phyloP scores from a whole-genome alignment of 768 basidiomycete genomes.

The Podaxis sp. region DNA sequence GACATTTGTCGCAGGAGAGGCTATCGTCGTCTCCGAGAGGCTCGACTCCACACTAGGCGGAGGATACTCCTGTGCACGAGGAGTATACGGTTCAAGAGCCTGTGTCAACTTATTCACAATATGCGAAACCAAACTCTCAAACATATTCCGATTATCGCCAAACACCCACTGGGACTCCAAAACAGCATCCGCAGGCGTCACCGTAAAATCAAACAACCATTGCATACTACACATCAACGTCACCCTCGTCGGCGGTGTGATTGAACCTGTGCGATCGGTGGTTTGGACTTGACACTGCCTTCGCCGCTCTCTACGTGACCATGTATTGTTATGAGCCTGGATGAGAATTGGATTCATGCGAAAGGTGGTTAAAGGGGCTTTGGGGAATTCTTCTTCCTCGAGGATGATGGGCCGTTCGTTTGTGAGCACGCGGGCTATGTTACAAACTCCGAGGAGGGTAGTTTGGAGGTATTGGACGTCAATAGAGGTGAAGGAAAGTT shows the following conservation, averaged over 20 bases:
- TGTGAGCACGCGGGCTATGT: neutral
- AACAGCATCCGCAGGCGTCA: neutral
- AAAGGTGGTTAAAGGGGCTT: neutral
- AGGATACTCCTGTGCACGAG: neutral
- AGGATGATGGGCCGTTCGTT: conserved; percentile 4
- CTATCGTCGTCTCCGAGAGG: neutral
- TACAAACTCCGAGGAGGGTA: neutral
- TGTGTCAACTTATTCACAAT: conserved; percentile 39
- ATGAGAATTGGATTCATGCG: conserved; percentile 14
- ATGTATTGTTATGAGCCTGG: conserved; percentile 28
- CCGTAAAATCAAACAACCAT: conserved; percentile 7
- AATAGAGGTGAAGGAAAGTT: conserved; percentile 9
- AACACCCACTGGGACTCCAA: conserved; percentile 59
- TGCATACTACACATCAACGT: conserved; percentile 26
- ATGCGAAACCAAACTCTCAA: conserved; percentile 69
- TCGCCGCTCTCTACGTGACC: conserved; percentile 66
- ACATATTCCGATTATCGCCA: conserved; percentile 51
- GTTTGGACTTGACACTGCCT: conserved; percentile 27
- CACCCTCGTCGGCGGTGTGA: conserved; percentile 43
- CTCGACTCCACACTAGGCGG: neutral
- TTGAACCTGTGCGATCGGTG: conserved; percentile 35
- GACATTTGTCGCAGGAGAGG: neutral
- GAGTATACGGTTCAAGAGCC: neutral
- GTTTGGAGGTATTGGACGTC: conserved; percentile 1
- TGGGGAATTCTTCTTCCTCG: conserved; percentile 1